Conservation (phyloP, 2,329 filamentous ascomycete genomes). For the Ophiocordyceps australis region DNA sequence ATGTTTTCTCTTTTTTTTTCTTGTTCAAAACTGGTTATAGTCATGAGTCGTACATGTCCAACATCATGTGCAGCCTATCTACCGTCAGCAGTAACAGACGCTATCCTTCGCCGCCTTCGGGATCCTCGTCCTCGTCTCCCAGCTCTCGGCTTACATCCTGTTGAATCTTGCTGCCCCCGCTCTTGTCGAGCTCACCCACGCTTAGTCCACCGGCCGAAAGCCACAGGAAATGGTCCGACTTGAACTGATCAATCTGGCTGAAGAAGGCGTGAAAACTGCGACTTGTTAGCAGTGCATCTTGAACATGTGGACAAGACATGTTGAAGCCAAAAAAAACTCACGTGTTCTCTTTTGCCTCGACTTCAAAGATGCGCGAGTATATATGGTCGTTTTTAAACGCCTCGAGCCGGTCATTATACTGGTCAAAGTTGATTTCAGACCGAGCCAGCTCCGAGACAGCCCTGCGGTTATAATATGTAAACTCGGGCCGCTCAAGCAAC, state of each 20-base stretch:
- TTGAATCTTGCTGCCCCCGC: conserved; percentile 17
- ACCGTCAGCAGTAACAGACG: too few relatives aligned
- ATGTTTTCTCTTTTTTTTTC: too few relatives aligned
- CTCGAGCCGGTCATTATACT: conserved; percentile 60
- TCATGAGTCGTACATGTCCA: too few relatives aligned
- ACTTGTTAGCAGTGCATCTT: conserved; percentile 3
- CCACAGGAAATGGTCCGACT: conserved; percentile 56
- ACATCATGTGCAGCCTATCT: too few relatives aligned
- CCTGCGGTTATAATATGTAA: conserved; percentile 71
- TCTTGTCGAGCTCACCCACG: conserved; percentile 27
- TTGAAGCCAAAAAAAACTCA: conserved; percentile 28
- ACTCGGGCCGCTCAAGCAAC: conserved; percentile 78
- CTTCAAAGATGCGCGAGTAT: conserved; percentile 76
- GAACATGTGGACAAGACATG: not conserved
- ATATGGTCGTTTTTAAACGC: conserved; percentile 88
- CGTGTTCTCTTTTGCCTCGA: conserved; percentile 77
- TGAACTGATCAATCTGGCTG: conserved; percentile 61
- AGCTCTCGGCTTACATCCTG: conserved; percentile 26
- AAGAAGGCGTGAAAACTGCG: conserved; percentile 59
- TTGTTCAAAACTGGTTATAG: too few relatives aligned
- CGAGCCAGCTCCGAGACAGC: conserved; percentile 44
- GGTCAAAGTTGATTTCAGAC: conserved; percentile 59
- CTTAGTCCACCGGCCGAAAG: conserved; percentile 50
- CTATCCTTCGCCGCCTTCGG: conserved; percentile 25
- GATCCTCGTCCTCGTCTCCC: conserved; percentile 32